Evolutionary conservation across 225 moss, liverwort and hornwort genomes (phyloP), one percentile per base, ranked within the genome.

Genomic region (Physcomitrium patens): DNA sequence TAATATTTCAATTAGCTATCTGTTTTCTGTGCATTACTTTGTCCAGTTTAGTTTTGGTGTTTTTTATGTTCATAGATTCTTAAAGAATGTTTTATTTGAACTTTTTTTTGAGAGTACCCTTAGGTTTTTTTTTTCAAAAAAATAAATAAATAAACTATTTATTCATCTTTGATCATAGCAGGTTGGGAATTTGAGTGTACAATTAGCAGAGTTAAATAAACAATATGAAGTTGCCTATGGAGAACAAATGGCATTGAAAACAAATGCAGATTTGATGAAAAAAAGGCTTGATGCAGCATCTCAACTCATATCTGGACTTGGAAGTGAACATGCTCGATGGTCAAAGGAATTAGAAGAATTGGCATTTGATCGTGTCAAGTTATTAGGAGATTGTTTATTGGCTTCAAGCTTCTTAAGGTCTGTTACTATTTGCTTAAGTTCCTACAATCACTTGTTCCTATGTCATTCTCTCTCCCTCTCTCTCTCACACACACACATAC

Each of bases 351-450:
- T 96, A 14, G 83, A 94, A 76, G 89, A 96, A 47, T 22, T 96
- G 13, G 92, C 92, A 20, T 0, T 81, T 22, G 92, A 93, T 0
- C 87, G 90, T 23, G 14, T 89, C 8, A 96, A 89, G 70, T 56
- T 96, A 16, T 67, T 96, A 44, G 94, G 96, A 23, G 96, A 96
- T 72, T 94, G 92, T 50, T 84, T 96, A 12, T 82, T 96, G 8
- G 89, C 94, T 41, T 96, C 94, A 65, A 91, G 94, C 72, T 96
- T 96, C 71, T 78, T 94, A 3, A 96, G 92, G 94, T 96, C 23
- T 0, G 1, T 18, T 56, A 0, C 16, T 62, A 42, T 18, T 19
- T 27, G 55, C 3, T 0, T 6, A 61, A 3, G 0, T 3, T 11
- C 2, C 11, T 3, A 14, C 14, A 37, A 37, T 37, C 31, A 37